Evolutionary conservation across 805 yeast species (phyloP).

Genomic region (Kuraishia piskuri): DNA sequence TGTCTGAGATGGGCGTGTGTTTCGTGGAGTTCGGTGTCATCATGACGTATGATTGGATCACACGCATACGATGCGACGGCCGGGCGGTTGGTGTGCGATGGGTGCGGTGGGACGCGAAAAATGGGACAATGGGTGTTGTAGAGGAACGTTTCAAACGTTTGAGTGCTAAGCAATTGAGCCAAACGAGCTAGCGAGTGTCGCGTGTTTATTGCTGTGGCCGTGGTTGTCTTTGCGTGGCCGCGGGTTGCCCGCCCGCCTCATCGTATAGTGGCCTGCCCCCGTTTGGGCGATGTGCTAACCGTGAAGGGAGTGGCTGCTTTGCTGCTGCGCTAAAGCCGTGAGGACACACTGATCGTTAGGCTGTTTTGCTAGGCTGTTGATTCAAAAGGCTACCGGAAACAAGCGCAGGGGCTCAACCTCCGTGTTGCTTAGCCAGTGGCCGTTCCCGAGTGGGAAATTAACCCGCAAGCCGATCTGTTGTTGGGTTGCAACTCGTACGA

Average conservation of each 20-base stretch:
- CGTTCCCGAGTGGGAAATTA: background rate
- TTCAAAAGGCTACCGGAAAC: background rate
- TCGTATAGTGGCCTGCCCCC: background rate
- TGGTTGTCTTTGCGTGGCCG: background rate
- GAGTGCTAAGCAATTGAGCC: background rate
- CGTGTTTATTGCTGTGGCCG: background rate
- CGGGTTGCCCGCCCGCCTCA: background rate
- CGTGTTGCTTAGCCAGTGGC: background rate
- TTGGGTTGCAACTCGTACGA: background rate
- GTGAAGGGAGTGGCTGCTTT: too few species aligned
- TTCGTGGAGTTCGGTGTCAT: background rate
- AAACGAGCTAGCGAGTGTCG: too few species aligned
- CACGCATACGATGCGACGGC: background rate
- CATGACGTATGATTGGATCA: background rate
- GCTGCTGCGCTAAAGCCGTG: too few species aligned
- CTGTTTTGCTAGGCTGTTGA: background rate
- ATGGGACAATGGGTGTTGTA: too few species aligned
- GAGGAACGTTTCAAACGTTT: background rate
- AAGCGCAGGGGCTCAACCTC: background rate
- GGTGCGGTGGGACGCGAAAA: background rate
- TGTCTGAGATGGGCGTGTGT: background rate
- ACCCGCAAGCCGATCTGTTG: background rate
- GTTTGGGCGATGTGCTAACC: too few species aligned
- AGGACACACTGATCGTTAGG: background rate
- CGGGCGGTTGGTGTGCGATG: background rate